These are phyloP conservation scores for Komagataella pseudopastoris DNA, from an alignment of 805 yeast genomes.

Conservation along the genomic window DNA sequence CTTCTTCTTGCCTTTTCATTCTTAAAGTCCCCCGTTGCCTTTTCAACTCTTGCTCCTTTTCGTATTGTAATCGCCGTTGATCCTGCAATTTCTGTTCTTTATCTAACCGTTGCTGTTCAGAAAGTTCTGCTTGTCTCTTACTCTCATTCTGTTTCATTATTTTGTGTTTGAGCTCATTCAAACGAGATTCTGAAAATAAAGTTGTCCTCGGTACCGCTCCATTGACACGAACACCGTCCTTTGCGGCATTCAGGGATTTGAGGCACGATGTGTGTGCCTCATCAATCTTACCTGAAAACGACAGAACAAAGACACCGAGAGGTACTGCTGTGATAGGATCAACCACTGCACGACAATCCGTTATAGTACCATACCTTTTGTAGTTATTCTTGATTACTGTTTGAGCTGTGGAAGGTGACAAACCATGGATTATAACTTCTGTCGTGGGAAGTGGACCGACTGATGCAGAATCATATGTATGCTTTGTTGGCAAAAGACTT, in stretches of 20 bases:
- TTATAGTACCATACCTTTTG: conserved; percentile 48
- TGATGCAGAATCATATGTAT: conserved; percentile 53
- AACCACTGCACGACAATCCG: conserved; percentile 40
- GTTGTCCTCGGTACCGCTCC: background rate
- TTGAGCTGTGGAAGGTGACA: conserved; percentile 40
- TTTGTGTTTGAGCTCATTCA: conserved; percentile 3
- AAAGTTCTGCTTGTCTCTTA: background rate
- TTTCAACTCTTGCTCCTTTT: background rate
- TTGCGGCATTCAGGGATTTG: conserved; percentile 30
- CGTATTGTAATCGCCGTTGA: background rate
- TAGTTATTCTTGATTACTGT: conserved; percentile 35
- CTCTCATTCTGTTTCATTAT: background rate
- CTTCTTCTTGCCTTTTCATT: background rate
- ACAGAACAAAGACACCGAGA: conserved; percentile 53
- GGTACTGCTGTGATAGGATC: conserved; percentile 75
- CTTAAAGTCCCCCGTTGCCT: background rate
- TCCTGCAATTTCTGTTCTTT: background rate
- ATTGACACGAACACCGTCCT: conserved; percentile 19
- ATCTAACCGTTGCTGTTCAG: background rate
- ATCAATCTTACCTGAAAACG: conserved; percentile 44
- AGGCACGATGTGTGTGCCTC: conserved; percentile 2
- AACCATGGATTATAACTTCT: conserved; percentile 58
- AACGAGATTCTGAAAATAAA: background rate
- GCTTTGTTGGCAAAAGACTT: conserved; percentile 15
- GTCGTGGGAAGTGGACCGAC: conserved; percentile 62